phyloP scores from a whole-genome alignment of 2,329 filamentous ascomycete genomes.

The Magnaporthiopsis poae region DNA sequence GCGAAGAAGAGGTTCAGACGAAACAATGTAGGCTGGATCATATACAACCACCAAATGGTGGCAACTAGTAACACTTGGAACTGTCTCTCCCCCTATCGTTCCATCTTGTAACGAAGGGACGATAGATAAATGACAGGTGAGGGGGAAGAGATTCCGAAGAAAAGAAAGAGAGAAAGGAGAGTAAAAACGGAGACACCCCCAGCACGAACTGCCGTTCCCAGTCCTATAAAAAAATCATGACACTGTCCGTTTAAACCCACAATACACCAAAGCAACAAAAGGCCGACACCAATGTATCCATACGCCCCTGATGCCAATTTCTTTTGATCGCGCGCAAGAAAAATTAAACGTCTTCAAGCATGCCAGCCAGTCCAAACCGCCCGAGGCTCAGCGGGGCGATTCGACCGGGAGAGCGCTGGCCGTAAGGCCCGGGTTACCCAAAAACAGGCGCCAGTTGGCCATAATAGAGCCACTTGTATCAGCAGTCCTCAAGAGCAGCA shows the following conservation, averaged over 20 bases:
- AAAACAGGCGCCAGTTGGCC: too few relatives aligned
- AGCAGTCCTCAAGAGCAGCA: conserved; percentile 36
- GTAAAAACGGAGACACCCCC: background rate
- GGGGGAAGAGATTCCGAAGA: background rate
- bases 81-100: background rate
- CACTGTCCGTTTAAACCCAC: background rate
- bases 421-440: too few relatives aligned
- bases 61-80: background rate
- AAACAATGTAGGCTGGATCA: background rate
- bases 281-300: background rate
- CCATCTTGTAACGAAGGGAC: too few relatives aligned
- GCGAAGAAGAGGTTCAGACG: background rate
- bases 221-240: background rate
- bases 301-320: background rate
- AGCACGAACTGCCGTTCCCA: background rate
- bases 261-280: background rate
- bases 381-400: too few relatives aligned
- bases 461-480: background rate
- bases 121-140: background rate
- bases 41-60: background rate
- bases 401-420: background rate
- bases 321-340: background rate
- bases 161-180: background rate
- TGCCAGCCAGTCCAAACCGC: too few relatives aligned
- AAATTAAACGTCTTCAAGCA: background rate